Evolutionary conservation across 2,329 filamentous ascomycete genomes (phyloP).

Genomic region (Fusarium praegraminearum): DNA sequence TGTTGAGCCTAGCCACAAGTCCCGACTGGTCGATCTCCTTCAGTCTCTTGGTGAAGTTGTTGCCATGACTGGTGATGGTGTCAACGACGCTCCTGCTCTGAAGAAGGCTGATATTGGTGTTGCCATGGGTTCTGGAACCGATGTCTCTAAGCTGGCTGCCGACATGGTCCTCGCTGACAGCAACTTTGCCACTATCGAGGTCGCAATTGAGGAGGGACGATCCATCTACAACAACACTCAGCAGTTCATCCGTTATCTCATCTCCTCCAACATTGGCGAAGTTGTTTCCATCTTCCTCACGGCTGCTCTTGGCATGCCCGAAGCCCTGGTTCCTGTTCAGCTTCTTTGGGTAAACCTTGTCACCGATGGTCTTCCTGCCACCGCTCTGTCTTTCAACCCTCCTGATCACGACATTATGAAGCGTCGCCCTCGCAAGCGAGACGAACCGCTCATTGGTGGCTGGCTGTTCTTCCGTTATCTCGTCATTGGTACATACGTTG

Average conservation of each 20-base stretch:
- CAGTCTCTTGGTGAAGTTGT: slow-evolving; percentile 95
- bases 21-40: slow-evolving; percentile 95
- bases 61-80: slow-evolving; percentile 98
- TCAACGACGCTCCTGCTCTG: slow-evolving; percentile 96
- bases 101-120: slow-evolving; percentile 99
- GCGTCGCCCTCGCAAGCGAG: slow-evolving; percentile 88
- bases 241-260: slow-evolving; percentile 98
- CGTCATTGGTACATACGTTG: slow-evolving; percentile 95
- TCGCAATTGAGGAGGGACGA: slow-evolving; percentile 95
- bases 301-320: slow-evolving; percentile 95
- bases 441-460: slow-evolving; percentile 90
- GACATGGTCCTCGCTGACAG: slow-evolving; percentile 99
- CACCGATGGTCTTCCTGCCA: slow-evolving; percentile 95
- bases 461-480: slow-evolving; percentile 99
- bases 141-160: slow-evolving; percentile 94
- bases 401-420: slow-evolving; percentile 99
- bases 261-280: slow-evolving; percentile 99
- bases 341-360: slow-evolving; percentile 99
- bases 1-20: slow-evolving; percentile 96
- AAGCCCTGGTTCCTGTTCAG: slow-evolving; percentile 96
- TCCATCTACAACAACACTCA: slow-evolving; percentile 99
- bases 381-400: slow-evolving; percentile 96
- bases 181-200: slow-evolving; percentile 98
- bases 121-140: slow-evolving; percentile 97
- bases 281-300: slow-evolving; percentile 99